Conservation (phyloP, 306 rosid genomes). For the Vicia villosa region DNA sequence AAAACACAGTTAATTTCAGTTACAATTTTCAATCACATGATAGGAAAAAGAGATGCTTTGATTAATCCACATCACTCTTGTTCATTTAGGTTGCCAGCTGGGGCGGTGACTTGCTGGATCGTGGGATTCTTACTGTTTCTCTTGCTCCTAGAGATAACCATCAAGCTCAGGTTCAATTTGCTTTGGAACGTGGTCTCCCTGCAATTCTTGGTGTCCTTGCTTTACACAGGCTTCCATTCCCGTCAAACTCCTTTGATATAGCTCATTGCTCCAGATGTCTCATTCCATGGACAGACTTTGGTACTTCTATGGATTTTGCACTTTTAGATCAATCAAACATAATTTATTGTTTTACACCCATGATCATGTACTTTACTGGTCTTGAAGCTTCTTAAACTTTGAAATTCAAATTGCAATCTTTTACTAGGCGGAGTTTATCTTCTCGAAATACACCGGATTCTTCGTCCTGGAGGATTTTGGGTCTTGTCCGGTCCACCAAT, state of each 20-base stretch:
- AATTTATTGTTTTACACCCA: neutral
- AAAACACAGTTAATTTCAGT: neutral
- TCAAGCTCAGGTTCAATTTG: slow-evolving; percentile 99
- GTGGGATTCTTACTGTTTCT: slow-evolving; percentile 85
- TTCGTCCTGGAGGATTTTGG: slow-evolving; percentile 99
- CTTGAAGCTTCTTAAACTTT: slow-evolving; percentile 20
- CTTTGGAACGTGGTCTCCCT: slow-evolving; percentile 98
- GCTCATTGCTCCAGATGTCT: slow-evolving; percentile 99
- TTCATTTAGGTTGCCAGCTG: slow-evolving; percentile 90
- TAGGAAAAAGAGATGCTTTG: neutral
- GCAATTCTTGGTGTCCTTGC: slow-evolving; percentile 97
- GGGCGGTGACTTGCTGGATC: slow-evolving; percentile 97
- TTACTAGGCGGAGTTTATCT: slow-evolving; percentile 81
- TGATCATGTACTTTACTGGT: slow-evolving; percentile 22
- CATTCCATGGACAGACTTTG: slow-evolving; percentile 96
- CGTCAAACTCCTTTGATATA: slow-evolving; percentile 94
- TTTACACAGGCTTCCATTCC: slow-evolving; percentile 93
- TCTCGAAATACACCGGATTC: slow-evolving; percentile 84
- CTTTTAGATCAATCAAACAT: slow-evolving; percentile 7
- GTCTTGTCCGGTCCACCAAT: slow-evolving; percentile 96
- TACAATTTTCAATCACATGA: slow-evolving; percentile 19
- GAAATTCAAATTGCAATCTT: neutral
- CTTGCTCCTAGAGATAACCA: slow-evolving; percentile 99
- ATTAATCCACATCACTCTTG: slow-evolving; percentile 25
- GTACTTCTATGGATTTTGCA: slow-evolving; percentile 45